Conservation (phyloP, 2,329 filamentous ascomycete genomes). For the Ilyonectria mors-panacis region DNA sequence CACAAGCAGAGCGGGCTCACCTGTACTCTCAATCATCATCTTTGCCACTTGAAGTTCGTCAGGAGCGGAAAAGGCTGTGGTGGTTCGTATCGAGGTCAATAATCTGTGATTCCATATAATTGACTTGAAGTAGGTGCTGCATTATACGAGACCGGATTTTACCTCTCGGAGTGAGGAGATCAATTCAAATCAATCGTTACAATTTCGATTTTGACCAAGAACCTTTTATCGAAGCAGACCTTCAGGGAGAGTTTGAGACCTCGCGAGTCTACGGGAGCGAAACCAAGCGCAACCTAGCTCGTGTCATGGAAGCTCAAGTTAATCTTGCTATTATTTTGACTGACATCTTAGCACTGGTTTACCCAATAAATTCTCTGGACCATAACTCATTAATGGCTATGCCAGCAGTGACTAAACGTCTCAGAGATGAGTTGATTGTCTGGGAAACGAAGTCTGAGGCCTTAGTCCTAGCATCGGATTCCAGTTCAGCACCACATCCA, state of each 20-base stretch:
- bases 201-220: background rate
- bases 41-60: background rate
- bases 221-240: background rate
- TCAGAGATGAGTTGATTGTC: background rate
- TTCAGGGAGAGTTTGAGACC: background rate
- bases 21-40: background rate
- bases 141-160: background rate
- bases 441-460: background rate
- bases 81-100: background rate
- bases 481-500: background rate
- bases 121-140: background rate
- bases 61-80: background rate
- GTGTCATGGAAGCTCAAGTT: background rate
- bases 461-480: background rate
- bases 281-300: background rate
- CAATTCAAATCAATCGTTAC: background rate
- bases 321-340: background rate
- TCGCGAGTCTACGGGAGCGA: background rate
- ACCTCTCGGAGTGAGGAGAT: background rate
- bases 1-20: background rate
- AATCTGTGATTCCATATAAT: background rate
- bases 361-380: background rate
- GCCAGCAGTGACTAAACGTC: background rate
- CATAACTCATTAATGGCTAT: background rate
- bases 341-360: background rate